These are phyloP conservation scores for Fusarium heterosporum DNA, from an alignment of 2,329 filamentous ascomycete species.

Conservation along the genomic window DNA sequence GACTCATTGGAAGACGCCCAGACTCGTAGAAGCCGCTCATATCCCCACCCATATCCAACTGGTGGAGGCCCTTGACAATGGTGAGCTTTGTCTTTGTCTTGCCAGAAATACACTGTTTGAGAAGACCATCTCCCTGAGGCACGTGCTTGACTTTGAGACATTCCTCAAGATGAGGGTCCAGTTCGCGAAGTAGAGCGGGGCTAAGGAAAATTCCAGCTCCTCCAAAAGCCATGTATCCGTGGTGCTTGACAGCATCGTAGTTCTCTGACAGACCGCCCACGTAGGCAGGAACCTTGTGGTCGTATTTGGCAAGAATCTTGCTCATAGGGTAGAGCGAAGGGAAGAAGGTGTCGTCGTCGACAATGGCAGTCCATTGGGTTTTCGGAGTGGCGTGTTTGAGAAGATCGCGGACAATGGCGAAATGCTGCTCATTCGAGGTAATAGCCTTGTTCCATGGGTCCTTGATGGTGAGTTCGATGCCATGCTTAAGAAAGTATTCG, in stretches of 20 bases:
- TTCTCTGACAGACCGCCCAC: conserved; percentile 70
- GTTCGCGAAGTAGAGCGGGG: conserved; percentile 60
- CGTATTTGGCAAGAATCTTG: conserved; percentile 59
- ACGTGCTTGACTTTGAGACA: conserved; percentile 56
- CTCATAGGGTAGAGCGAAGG: conserved; percentile 64
- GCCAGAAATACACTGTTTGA: conserved; percentile 67
- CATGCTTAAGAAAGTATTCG: conserved; percentile 44
- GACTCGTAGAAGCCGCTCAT: conserved; percentile 71
- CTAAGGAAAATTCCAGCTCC: conserved; percentile 71
- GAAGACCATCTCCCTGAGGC: conserved; percentile 64
- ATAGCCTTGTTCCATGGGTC: conserved; percentile 51
- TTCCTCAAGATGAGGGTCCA: conserved; percentile 60
- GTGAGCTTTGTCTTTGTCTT: conserved; percentile 67
- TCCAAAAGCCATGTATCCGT: conserved; percentile 70
- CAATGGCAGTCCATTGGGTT: conserved; percentile 67
- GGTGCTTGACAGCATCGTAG: conserved; percentile 61
- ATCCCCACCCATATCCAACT: conserved; percentile 68
- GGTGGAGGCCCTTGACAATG: conserved; percentile 65
- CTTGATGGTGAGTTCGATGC: conserved; percentile 52
- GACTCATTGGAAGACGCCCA: conserved; percentile 63
- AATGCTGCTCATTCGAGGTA: conserved; percentile 66
- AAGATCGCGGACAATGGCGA: conserved; percentile 65
- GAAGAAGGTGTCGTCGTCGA: conserved; percentile 75
- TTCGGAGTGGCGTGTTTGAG: conserved; percentile 56
- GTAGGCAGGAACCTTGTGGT: conserved; percentile 63